These are phyloP conservation scores for Saturnispora mendoncae DNA, from an alignment of 805 yeast genomes.

Conservation along the genomic window DNA sequence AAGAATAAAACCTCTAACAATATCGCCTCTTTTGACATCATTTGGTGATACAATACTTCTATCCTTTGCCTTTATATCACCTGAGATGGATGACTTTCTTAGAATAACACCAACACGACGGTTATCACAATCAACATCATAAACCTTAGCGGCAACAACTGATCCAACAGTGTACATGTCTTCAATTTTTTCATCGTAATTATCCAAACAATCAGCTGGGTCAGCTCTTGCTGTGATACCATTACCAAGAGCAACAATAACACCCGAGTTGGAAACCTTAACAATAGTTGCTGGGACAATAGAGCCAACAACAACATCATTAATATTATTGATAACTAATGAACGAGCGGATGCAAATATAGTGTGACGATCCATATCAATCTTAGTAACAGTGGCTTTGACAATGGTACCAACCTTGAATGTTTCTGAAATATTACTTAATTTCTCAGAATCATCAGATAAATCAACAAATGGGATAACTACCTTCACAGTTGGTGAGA, in stretches of 20 bases:
- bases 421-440: conserved; percentile 41
- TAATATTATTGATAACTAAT: conserved; percentile 32
- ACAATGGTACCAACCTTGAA: conserved; percentile 71
- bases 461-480: conserved; percentile 57
- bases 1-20: conserved; percentile 75
- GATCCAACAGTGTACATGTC: conserved; percentile 43
- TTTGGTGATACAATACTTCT: conserved; percentile 37
- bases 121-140: conserved; percentile 36
- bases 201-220: conserved; percentile 70
- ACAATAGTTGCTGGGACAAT: conserved; percentile 54
- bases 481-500: conserved; percentile 63
- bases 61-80: conserved; percentile 37
- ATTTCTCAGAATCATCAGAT: conserved; percentile 41
- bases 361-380: conserved; percentile 44
- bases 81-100: conserved; percentile 30
- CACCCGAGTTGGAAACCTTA: conserved; percentile 48
- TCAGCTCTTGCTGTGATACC: conserved; percentile 54
- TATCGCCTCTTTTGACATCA: conserved; percentile 59
- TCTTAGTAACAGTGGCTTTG: conserved; percentile 42
- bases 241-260: conserved; percentile 62
- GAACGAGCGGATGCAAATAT: conserved; percentile 34
- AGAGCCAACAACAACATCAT: conserved; percentile 47
- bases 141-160: conserved; percentile 48
- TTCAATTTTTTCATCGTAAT: conserved; percentile 46
- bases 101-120: conserved; percentile 56